Evolutionary conservation across 306 rosid genomes (phyloP).

Genomic region (Casuarina glauca): DNA sequence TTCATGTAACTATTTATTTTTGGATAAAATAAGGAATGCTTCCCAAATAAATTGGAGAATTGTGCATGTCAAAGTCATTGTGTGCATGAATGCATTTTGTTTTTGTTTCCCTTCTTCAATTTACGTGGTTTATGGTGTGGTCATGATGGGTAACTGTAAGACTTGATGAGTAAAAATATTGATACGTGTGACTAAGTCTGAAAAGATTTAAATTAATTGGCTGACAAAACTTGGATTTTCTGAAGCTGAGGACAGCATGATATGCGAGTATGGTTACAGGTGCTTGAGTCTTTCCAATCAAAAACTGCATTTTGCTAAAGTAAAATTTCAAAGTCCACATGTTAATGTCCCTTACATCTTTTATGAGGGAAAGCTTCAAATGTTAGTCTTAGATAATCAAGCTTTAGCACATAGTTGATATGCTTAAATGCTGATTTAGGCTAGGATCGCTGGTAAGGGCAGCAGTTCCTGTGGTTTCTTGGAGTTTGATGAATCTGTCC

Average conservation of each 20-base stretch:
- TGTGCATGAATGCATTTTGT: background rate
- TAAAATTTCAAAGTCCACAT: background rate
- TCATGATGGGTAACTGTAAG: background rate
- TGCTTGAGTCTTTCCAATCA: background rate
- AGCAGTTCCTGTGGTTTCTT: slow-evolving; percentile 33
- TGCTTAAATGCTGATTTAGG: slow-evolving; percentile 53
- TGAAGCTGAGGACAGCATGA: background rate
- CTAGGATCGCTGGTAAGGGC: slow-evolving; percentile 51
- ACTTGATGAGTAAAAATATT: background rate
- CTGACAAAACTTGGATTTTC: background rate
- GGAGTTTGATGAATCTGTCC: slow-evolving; percentile 71
- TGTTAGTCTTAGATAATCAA: background rate
- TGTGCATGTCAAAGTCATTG: background rate
- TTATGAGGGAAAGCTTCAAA: background rate
- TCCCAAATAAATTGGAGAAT: background rate
- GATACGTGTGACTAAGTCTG: background rate
- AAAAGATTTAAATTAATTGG: background rate
- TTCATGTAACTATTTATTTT: background rate
- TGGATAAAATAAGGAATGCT: background rate
- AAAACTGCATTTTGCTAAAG: background rate
- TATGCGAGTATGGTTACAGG: background rate
- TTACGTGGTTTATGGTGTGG: background rate
- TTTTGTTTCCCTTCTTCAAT: background rate
- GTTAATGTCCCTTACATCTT: background rate
- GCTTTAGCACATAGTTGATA: slow-evolving; percentile 12